Conservation (phyloP, 1,139 yeast genomes). For the Candida tunisiensis region DNA sequence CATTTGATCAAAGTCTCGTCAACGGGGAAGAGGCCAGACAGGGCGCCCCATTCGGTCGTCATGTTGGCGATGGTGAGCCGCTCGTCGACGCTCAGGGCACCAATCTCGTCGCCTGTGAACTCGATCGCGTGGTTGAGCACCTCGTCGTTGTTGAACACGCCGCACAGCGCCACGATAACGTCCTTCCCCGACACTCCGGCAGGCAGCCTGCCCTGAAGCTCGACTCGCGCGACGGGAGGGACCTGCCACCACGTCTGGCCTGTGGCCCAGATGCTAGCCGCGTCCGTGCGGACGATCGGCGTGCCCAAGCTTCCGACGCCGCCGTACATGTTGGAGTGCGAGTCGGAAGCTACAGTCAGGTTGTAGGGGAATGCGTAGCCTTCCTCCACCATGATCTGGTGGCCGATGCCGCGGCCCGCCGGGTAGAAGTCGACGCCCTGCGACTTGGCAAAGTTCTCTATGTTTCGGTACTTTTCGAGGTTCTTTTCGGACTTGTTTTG, state of each 20-base stretch:
- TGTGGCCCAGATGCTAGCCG: slow-evolving; percentile 98
- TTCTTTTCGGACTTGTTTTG: slow-evolving; percentile 85
- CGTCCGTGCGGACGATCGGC: slow-evolving; percentile 95
- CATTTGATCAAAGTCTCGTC: slow-evolving; percentile 62
- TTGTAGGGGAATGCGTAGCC: slow-evolving; percentile 95
- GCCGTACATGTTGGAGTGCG: slow-evolving; percentile 96
- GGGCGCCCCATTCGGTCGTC: slow-evolving; percentile 99
- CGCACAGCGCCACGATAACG: slow-evolving; percentile 91
- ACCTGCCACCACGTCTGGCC: slow-evolving; percentile 99
- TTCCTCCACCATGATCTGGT: slow-evolving; percentile 96
- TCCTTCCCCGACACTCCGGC: slow-evolving; percentile 91
- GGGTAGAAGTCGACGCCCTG: slow-evolving; percentile 98
- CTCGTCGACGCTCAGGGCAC: slow-evolving; percentile 65
- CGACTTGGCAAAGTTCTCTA: slow-evolving; percentile 70
- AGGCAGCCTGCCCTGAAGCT: slow-evolving; percentile 65
- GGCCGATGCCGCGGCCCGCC: slow-evolving; percentile 98
- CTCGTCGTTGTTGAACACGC: slow-evolving; percentile 87
- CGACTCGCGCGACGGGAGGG: slow-evolving; percentile 96
- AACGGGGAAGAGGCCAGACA: slow-evolving; percentile 91
- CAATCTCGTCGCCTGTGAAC: slow-evolving; percentile 77
- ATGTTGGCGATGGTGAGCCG: slow-evolving; percentile 93
- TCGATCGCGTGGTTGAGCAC: slow-evolving; percentile 96
- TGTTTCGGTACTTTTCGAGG: slow-evolving; percentile 70
- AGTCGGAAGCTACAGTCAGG: slow-evolving; percentile 90
- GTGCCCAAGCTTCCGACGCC: slow-evolving; percentile 95